Percentiles rank a stretch among this genome's conserved stretches.
phyloP scores from a whole-genome alignment of 2,329 filamentous ascomycete genomes.

The Paramyrothecium roridum region DNA sequence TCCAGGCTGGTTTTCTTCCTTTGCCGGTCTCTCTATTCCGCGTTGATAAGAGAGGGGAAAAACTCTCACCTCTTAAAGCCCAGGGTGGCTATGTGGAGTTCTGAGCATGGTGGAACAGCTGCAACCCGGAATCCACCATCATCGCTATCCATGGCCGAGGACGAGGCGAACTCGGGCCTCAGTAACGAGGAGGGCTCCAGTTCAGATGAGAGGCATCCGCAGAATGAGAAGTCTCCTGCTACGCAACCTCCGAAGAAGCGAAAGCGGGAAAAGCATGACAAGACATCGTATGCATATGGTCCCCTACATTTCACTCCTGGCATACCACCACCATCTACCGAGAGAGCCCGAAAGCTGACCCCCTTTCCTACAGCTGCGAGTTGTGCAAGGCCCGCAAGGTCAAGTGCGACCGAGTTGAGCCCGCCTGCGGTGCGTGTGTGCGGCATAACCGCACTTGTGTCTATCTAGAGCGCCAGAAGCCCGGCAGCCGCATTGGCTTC shows the following conservation, averaged over 20 bases:
- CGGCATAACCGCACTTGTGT: constrained; percentile 65
- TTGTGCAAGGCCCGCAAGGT: constrained; percentile 43
- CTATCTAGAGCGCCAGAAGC: constrained; percentile 69
- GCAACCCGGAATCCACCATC: background rate
- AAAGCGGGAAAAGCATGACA: constrained; percentile 36
- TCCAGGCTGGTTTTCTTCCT: no score
- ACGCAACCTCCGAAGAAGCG: constrained; percentile 28
- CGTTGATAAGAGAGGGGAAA: no score
- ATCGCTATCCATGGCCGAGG: constrained; percentile 27
- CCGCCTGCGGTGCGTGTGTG: constrained; percentile 68
- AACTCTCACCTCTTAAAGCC: no score
- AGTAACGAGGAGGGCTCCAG: constrained; percentile 35
- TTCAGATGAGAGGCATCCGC: constrained; percentile 25
- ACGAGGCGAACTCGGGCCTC: constrained; percentile 30
- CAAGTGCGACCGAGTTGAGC: constrained; percentile 50
- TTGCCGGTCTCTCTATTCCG: no score
- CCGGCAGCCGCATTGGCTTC: constrained; percentile 60
- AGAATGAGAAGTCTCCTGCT: constrained; percentile 15
- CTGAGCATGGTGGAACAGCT: background rate
- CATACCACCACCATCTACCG: no score
- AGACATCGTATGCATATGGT: constrained; percentile 37
- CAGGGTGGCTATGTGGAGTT: no score
- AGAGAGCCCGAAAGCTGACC: background rate
- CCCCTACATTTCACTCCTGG: background rate
- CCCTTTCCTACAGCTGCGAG: constrained; percentile 31